Evolutionary conservation across 768 basidiomycete species (phyloP).

Genomic region (Mycena latifolia): DNA sequence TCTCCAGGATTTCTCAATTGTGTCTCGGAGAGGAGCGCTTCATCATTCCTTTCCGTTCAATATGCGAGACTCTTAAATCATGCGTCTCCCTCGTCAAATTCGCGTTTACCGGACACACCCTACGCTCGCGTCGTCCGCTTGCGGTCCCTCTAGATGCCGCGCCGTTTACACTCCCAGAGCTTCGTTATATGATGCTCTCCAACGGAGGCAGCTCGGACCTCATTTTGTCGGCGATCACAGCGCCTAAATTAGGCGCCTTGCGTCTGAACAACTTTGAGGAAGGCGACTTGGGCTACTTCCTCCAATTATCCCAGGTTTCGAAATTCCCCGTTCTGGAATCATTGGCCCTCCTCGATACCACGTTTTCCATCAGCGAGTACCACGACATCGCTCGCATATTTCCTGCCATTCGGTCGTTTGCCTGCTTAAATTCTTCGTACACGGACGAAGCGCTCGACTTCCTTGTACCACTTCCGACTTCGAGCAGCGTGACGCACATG

Average conservation of each 20-base stretch:
- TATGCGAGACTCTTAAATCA: constrained; percentile 25
- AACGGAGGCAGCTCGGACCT: constrained; percentile 33
- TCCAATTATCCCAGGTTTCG: constrained; percentile 26
- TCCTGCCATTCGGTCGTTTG: constrained; percentile 25
- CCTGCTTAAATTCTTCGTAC: constrained; percentile 27
- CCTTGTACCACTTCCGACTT: constrained; percentile 26
- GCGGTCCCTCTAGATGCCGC: constrained; percentile 22
- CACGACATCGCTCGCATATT: constrained; percentile 32
- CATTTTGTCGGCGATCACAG: constrained; percentile 23
- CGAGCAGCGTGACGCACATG: constrained; percentile 23
- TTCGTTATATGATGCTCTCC: constrained; percentile 30
- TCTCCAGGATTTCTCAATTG: constrained; percentile 26
- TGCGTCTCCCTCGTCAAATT: constrained; percentile 27
- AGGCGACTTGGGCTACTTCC: constrained; percentile 30
- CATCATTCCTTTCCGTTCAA: constrained; percentile 28
- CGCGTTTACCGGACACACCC: constrained; percentile 28
- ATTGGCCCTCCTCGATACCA: constrained; percentile 21
- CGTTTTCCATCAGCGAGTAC: constrained; percentile 23
- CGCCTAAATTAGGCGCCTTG: constrained; percentile 25
- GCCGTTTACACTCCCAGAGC: constrained; percentile 23
- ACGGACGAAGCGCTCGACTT: constrained; percentile 33
- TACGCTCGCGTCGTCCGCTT: constrained; percentile 23
- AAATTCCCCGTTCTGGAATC: constrained; percentile 33
- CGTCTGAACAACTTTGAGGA: constrained; percentile 33
- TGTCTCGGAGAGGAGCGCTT: constrained; percentile 34